A percentile compares a stretch with the other conserved stretches of the same genome.
Conservation (phyloP, 177 flowering plant genomes). For the Vitis hybrid region DNA sequence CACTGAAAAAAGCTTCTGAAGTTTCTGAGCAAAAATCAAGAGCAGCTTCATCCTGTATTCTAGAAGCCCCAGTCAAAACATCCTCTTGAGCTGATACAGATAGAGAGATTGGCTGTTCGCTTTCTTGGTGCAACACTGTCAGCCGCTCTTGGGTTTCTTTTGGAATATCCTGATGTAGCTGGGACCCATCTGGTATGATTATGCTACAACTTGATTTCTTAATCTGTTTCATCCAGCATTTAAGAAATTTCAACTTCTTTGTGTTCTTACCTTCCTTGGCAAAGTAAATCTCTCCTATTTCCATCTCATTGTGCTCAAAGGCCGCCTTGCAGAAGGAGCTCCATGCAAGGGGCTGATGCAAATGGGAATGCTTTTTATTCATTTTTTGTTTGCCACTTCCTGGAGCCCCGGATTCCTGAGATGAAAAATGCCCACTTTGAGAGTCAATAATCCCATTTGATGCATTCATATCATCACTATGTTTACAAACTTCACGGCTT, state of each 20-base stretch:
- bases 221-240: slow-evolving; percentile 91
- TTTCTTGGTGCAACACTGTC: slow-evolving; percentile 30
- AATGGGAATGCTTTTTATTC: slow-evolving; percentile 22
- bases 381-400: slow-evolving; percentile 29
- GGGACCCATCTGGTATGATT: slow-evolving; percentile 11
- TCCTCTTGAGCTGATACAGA: slow-evolving; percentile 43
- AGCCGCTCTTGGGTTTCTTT: slow-evolving; percentile 30
- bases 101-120: slow-evolving; percentile 37
- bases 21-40: slow-evolving; percentile 38
- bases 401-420: slow-evolving; percentile 6
- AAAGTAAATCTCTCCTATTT: slow-evolving; percentile 58
- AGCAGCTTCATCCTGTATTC: slow-evolving; percentile 34
- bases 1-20: slow-evolving; percentile 50
- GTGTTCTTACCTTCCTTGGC: slow-evolving; percentile 35
- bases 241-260: slow-evolving; percentile 78
- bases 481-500: slow-evolving; percentile 8
- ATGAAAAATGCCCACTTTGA: slow-evolving; percentile 23
- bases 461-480: slow-evolving; percentile 11
- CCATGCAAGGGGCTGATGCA: slow-evolving; percentile 58
- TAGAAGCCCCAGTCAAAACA: slow-evolving; percentile 23
- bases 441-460: slow-evolving; percentile 15
- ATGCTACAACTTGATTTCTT: slow-evolving; percentile 23
- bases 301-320: slow-evolving; percentile 30
- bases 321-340: slow-evolving; percentile 56
- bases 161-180: slow-evolving; percentile 19